phyloP scores from a whole-genome alignment of 148 eudicot genomes.

The Arctostaphylos glauca region DNA sequence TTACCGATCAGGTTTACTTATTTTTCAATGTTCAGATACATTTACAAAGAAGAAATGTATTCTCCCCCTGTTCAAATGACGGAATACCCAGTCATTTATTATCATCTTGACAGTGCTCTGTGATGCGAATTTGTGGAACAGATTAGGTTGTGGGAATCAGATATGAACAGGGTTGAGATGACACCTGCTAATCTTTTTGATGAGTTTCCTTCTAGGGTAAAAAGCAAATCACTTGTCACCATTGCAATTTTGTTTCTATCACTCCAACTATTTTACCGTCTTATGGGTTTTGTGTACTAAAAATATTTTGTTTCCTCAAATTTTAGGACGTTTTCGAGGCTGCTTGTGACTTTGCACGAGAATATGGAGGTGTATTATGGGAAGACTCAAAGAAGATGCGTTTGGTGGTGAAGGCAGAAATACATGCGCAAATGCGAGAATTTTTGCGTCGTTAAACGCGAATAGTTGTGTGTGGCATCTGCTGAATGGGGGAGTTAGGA shows the following conservation, averaged over 20 bases:
- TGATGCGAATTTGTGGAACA: conserved; percentile 31
- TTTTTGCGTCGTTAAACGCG: conserved; percentile 55
- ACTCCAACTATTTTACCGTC: background rate
- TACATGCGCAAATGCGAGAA: conserved; percentile 59
- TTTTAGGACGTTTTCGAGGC: conserved; percentile 79
- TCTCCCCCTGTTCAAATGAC: background rate
- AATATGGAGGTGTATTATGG: conserved; percentile 65
- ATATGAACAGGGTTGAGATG: conserved; percentile 82
- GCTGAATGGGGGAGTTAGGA: background rate
- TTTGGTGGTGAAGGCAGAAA: conserved; percentile 68
- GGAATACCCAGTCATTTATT: background rate
- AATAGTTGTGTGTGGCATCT: background rate
- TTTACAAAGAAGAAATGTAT: background rate
- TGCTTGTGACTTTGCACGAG: conserved; percentile 87
- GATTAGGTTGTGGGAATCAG: conserved; percentile 97
- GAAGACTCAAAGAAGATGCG: conserved; percentile 74
- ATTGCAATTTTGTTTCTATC: background rate
- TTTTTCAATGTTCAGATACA: background rate
- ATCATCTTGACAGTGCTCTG: background rate
- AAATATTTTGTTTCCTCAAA: background rate
- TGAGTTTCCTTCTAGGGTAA: conserved; percentile 77
- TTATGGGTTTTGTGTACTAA: background rate
- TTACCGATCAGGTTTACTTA: conserved; percentile 79
- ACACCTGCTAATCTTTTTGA: conserved; percentile 67
- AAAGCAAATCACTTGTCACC: background rate